Conservation (phyloP, 2,329 filamentous ascomycete species). For the Esteya vermicola region DNA sequence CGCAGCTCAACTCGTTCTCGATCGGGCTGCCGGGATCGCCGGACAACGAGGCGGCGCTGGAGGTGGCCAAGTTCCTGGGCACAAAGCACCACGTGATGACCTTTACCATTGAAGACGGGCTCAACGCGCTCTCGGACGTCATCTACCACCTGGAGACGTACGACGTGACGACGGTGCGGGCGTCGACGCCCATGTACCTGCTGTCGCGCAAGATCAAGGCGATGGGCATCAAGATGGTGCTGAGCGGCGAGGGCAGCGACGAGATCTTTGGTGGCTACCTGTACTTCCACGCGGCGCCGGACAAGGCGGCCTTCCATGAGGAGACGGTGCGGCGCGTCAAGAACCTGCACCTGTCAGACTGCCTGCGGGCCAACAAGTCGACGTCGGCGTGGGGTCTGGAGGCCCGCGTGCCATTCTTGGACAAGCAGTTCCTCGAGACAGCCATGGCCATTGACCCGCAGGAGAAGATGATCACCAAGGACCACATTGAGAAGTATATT, state of each 20-base stretch:
- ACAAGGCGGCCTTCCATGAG: conserved; percentile 85
- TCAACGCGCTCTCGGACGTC: conserved; percentile 92
- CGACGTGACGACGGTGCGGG: conserved; percentile 96
- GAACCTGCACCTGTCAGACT: conserved; percentile 93
- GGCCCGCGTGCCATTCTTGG: conserved; percentile 92
- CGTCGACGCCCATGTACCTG: conserved; percentile 97
- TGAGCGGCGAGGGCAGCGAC: conserved; percentile 91
- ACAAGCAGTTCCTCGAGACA: conserved; percentile 90
- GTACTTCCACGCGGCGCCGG: conserved; percentile 91
- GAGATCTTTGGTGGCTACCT: conserved; percentile 98
- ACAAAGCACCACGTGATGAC: conserved; percentile 98
- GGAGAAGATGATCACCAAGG: conserved; percentile 91
- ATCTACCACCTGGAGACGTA: conserved; percentile 97
- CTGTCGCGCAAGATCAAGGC: conserved; percentile 98
- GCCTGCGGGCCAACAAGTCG: conserved; percentile 96
- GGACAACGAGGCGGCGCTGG: conserved; percentile 79
- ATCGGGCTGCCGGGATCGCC: conserved; percentile 89
- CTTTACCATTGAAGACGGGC: conserved; percentile 92
- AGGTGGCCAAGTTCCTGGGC: conserved; percentile 92
- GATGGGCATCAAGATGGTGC: conserved; percentile 98
- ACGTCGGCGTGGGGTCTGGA: conserved; percentile 97
- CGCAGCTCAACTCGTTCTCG: conserved; percentile 96
- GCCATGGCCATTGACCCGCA: conserved; percentile 87
- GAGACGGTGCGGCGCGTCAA: conserved; percentile 91
- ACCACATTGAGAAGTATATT: conserved; percentile 92